phyloP scores from a whole-genome alignment of 495 filamentous ascomycete species.

The Neurospora sp. region DNA sequence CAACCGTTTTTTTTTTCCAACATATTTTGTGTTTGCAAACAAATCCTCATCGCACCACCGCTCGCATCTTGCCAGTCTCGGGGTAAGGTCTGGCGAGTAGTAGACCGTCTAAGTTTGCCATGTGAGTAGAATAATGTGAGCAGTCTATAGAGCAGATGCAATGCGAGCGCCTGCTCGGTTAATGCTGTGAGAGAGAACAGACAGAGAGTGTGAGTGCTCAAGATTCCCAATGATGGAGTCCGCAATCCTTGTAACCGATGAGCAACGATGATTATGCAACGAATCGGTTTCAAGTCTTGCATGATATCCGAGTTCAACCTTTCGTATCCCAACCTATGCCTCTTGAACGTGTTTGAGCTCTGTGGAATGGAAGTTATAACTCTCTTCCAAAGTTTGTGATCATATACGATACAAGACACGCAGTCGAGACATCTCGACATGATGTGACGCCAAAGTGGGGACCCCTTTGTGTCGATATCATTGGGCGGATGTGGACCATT shows the following conservation, averaged over 20 bases:
- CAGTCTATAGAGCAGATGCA: no score
- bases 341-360: neutral
- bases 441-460: neutral
- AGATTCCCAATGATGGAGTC: no score
- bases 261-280: neutral
- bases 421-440: neutral
- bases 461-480: neutral
- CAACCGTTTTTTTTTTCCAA: no score
- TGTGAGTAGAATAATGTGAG: neutral
- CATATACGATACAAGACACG: neutral
- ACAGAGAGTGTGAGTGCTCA: neutral
- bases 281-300: neutral
- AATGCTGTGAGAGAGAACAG: neutral
- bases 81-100: neutral
- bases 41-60: neutral
- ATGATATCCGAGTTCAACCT: neutral
- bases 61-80: neutral
- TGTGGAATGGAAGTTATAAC: neutral
- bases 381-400: neutral
- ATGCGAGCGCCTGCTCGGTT: no score
- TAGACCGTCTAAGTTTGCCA: neutral
- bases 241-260: neutral
- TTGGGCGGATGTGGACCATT: neutral
- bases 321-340: neutral
- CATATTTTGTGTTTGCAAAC: neutral